Percentiles rank a stretch among this genome's conserved stretches.
Conservation (phyloP, 805 yeast genomes). For the Saturnispora besseyi region DNA sequence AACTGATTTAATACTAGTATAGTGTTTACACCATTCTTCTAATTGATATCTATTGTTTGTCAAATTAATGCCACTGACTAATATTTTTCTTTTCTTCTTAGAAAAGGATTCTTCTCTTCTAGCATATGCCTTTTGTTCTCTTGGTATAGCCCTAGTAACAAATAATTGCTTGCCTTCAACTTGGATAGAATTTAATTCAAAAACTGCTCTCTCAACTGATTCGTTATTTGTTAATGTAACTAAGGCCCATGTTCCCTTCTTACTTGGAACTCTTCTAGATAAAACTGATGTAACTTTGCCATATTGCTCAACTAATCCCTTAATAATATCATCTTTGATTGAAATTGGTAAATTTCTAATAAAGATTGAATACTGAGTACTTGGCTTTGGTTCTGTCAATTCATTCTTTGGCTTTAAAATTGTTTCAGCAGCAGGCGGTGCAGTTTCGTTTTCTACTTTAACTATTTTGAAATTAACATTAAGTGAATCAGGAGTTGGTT, state of each 20-base stretch:
- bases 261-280: slow-evolving; percentile 22
- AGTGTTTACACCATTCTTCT: slow-evolving; percentile 22
- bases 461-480: slow-evolving; percentile 4
- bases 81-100: slow-evolving; percentile 19
- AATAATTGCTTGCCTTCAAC: slow-evolving; percentile 24
- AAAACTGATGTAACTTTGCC: slow-evolving; percentile 24
- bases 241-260: slow-evolving; percentile 27
- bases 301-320: slow-evolving; percentile 23
- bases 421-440: background rate
- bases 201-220: slow-evolving; percentile 21
- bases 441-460: background rate
- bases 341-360: slow-evolving; percentile 25
- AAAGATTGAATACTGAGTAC: slow-evolving; percentile 25
- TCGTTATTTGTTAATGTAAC: slow-evolving; percentile 22
- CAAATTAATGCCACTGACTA: slow-evolving; percentile 22
- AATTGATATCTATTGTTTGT: slow-evolving; percentile 17
- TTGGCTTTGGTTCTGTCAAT: background rate
- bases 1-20: slow-evolving; percentile 20
- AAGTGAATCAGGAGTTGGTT: background rate
- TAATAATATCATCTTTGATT: slow-evolving; percentile 20
- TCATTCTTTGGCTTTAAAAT: background rate
- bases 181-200: slow-evolving; percentile 21
- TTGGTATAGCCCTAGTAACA: slow-evolving; percentile 28
- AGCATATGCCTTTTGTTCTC: slow-evolving; percentile 24
- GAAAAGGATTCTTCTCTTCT: slow-evolving; percentile 15